Conservation (phyloP, 495 filamentous ascomycete species). For the Annulohypoxylon bovei region DNA sequence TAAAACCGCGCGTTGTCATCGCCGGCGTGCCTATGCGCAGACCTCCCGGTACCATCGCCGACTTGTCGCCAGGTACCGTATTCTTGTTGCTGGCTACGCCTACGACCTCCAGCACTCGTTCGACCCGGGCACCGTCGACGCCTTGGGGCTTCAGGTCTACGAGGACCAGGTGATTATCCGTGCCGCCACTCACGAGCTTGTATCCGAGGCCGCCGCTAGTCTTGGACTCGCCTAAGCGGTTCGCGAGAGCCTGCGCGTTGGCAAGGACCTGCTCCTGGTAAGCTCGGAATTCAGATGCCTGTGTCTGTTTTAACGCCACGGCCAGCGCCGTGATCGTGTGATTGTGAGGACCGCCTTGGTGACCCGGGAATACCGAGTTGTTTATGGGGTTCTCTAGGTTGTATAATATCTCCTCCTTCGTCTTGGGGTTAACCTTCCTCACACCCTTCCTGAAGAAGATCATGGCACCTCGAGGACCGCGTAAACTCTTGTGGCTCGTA, state of each 20-base stretch:
- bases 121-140: slow-evolving; percentile 92
- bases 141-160: slow-evolving; percentile 92
- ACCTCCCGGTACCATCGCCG: slow-evolving; percentile 89
- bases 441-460: slow-evolving; percentile 98
- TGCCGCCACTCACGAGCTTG: slow-evolving; percentile 89
- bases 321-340: slow-evolving; percentile 97
- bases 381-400: slow-evolving; percentile 96
- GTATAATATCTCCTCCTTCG: slow-evolving; percentile 83
- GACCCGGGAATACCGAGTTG: slow-evolving; percentile 96
- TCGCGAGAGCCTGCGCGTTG: slow-evolving; percentile 87
- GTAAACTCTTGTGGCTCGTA: slow-evolving; percentile 97
- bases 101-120: slow-evolving; percentile 92
- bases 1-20: slow-evolving; percentile 96
- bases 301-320: slow-evolving; percentile 93
- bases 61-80: slow-evolving; percentile 94
- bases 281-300: slow-evolving; percentile 82
- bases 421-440: slow-evolving; percentile 83
- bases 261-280: slow-evolving; percentile 89
- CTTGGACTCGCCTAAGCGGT: slow-evolving; percentile 74
- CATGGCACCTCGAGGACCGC: slow-evolving; percentile 94
- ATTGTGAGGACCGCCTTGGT: slow-evolving; percentile 98
- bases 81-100: slow-evolving; percentile 99
- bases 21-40: slow-evolving; percentile 93
- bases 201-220: slow-evolving; percentile 85
- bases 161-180: slow-evolving; percentile 95